These are phyloP conservation scores for Citeromyces hawaiiensis DNA, from an alignment of 1,139 yeast genomes.

Conservation along the genomic window DNA sequence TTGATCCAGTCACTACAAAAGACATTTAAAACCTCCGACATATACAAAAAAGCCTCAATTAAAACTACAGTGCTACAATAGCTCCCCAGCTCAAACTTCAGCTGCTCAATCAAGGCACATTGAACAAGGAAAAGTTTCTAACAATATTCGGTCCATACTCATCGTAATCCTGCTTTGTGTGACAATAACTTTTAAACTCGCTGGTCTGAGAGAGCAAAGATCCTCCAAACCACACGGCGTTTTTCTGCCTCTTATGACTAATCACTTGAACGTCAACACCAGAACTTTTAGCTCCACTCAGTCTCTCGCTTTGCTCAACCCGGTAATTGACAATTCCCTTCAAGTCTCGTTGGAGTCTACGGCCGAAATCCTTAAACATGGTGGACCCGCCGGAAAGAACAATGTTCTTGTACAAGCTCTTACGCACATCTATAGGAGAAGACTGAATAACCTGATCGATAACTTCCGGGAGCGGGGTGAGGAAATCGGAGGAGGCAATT, in stretches of 20 bases:
- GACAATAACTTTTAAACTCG: conserved; percentile 91
- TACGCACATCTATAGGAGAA: conserved; percentile 95
- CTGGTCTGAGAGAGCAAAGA: conserved; percentile 93
- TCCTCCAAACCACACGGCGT: conserved; percentile 99
- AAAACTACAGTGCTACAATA: too few species aligned
- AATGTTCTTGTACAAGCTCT: conserved; percentile 88
- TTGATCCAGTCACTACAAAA: too few species aligned
- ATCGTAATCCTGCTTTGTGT: conserved; percentile 93
- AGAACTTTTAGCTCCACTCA: conserved; percentile 75
- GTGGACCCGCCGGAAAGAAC: conserved; percentile 97
- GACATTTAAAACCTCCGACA: too few species aligned
- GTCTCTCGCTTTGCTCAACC: conserved; percentile 65
- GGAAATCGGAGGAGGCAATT: conserved; percentile 86
- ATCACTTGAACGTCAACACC: conserved; percentile 97
- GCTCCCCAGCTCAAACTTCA: too few species aligned
- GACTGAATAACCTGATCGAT: conserved; percentile 93
- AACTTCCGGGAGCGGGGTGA: conserved; percentile 89
- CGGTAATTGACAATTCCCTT: conserved; percentile 81
- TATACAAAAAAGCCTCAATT: too few species aligned
- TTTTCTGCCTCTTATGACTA: conserved; percentile 92
- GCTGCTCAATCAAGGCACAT: conserved; percentile 53
- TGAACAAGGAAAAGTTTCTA: conserved; percentile 87
- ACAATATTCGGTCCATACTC: conserved; percentile 97
- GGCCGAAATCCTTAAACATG: conserved; percentile 96
- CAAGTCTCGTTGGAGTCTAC: conserved; percentile 92